Base-by-base conservation (phyloP, 306 rosid genomes). In the Castanea sativa region DNA sequence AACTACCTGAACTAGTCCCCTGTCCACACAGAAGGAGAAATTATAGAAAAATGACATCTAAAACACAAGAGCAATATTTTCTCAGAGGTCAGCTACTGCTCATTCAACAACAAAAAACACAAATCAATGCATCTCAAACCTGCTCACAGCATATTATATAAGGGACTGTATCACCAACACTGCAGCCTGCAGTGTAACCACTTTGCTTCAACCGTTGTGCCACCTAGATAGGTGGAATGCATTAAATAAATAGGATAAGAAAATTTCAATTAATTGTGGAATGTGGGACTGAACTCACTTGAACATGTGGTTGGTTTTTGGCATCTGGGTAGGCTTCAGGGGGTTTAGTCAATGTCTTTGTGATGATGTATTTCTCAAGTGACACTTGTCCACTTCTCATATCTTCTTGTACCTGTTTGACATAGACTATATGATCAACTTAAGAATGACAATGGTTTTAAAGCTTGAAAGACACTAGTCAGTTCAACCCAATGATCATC, bases 241-340 rank as follows among this genome's bases (percentile, higher is more conserved):
- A 68, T 64, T 33, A 27, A 73, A 74, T 68, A 74, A 60, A 23
- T 38, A 27, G 35, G 32, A 74, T 58, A 55, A 58, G 68, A 29
- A 65, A 73, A 9, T 73, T 67, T 67, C 51, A 73, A 49, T 61
- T 45, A 75, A 79, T 27, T 58, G 59, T 45, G 68, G 59, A 75
- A 65, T 43, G 2, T 19, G 78, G 63, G 75, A 16, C 55, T 69
- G 73, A 65, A 84, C 97, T 87, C 81, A 95, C 99, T 78, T 90
- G 93, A 80, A 95, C 98, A 80, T 95, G 99, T 38, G 98, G 99
- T 86, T 95, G 99, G 85, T 91, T 95, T 91, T 88, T 95, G 82
- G 97, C 99, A 82, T 95, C 99, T 18, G 99, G 92, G 83, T 92
- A 95, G 27, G 97, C 98, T 53, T 92, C 99, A 33, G 97, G 97